A percentile compares a stretch with the other conserved stretches of the same genome.
phyloP scores from a whole-genome alignment of 2,329 filamentous ascomycete species.

The Calonectria naviculata region DNA sequence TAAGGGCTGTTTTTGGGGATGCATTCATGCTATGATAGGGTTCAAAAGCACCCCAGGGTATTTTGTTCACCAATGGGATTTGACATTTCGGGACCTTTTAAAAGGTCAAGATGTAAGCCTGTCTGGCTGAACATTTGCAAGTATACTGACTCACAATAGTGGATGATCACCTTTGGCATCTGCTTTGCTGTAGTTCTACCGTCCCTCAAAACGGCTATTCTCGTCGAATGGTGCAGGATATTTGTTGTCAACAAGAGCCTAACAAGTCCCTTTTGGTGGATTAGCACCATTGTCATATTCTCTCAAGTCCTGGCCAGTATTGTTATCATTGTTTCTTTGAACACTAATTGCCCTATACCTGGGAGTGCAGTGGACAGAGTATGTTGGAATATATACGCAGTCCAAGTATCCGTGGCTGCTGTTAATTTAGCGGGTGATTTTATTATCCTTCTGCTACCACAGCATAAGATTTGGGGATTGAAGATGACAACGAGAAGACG shows the following conservation, averaged over 20 bases:
- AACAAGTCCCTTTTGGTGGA: neutral
- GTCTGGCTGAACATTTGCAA: too few relatives aligned
- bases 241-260: neutral
- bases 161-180: neutral
- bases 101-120: neutral
- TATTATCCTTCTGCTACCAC: neutral
- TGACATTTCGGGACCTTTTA: neutral
- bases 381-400: neutral
- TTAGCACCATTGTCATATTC: neutral
- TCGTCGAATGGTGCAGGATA: neutral
- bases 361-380: neutral
- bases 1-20: neutral
- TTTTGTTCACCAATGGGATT: neutral
- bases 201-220: neutral
- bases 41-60: neutral
- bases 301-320: neutral
- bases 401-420: neutral
- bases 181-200: neutral
- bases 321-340: neutral
- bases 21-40: neutral
- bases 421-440: neutral
- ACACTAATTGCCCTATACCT: neutral
- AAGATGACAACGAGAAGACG: neutral
- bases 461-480: neutral
- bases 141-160: neutral